phyloP scores from a whole-genome alignment of 768 basidiomycete genomes.

The Mrakia blollopis region DNA sequence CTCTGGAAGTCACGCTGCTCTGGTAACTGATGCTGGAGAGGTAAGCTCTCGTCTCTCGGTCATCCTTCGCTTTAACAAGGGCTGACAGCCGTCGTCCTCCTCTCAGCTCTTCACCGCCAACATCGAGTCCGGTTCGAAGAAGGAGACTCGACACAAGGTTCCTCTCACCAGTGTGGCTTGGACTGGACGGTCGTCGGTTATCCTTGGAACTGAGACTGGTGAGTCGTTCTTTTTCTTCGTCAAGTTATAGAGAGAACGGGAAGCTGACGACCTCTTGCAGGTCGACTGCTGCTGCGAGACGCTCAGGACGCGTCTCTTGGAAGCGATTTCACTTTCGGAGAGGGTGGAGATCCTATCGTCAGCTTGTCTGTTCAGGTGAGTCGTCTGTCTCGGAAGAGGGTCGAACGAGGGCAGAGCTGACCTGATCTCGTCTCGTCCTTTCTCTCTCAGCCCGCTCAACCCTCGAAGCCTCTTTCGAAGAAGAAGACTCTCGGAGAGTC shows the following conservation, averaged over 20 bases:
- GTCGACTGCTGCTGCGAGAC: neutral
- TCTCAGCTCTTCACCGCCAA: neutral
- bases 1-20: neutral
- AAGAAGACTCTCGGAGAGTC: slow-evolving; percentile 2
- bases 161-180: neutral
- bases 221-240: neutral
- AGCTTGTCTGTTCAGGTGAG: neutral
- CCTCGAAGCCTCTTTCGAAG: neutral
- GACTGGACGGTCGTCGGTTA: neutral
- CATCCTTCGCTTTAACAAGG: neutral
- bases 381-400: neutral
- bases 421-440: neutral
- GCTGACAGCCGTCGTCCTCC: neutral
- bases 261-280: neutral
- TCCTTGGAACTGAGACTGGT: neutral
- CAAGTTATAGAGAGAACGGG: neutral
- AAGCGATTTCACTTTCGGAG: neutral
- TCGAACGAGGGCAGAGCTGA: no score
- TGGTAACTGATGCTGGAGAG: neutral
- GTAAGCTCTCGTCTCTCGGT: neutral
- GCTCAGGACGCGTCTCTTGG: neutral
- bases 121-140: neutral
- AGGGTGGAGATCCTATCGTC: neutral
- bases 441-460: neutral
- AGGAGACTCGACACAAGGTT: neutral